Evolutionary conservation across 306 rosid species (phyloP).

Genomic region (Rubus idaeus): DNA sequence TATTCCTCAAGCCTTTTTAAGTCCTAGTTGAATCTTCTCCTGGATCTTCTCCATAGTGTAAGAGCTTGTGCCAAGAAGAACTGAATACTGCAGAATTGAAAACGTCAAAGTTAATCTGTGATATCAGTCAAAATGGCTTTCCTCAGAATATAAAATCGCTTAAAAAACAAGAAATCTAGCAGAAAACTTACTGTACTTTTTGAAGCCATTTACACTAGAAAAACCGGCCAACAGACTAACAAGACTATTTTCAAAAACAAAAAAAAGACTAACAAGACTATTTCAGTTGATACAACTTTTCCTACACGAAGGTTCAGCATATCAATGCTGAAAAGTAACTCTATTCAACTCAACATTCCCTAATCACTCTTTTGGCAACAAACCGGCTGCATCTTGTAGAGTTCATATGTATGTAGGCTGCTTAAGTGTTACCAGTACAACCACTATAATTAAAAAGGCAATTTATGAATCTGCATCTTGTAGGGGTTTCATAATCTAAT

Average conservation of each 20-base stretch:
- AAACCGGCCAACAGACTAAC: background rate
- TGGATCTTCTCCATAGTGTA: slow-evolving; percentile 75
- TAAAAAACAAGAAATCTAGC: background rate
- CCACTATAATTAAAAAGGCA: background rate
- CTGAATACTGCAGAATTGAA: slow-evolving; percentile 49
- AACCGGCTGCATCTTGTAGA: too few species aligned
- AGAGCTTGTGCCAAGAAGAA: slow-evolving; percentile 51
- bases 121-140: background rate
- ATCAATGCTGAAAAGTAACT: background rate
- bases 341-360: background rate
- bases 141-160: background rate
- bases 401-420: too few species aligned
- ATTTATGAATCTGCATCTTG: background rate
- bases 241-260: too few species aligned
- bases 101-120: slow-evolving; percentile 5
- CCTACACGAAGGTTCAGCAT: background rate
- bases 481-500: background rate
- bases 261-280: background rate
- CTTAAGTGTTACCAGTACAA: too few species aligned
- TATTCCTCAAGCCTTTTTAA: background rate
- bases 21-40: slow-evolving; percentile 51
- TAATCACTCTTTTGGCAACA: too few species aligned
- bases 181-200: background rate
- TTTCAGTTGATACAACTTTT: background rate
- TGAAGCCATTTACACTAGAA: background rate